Percentiles rank a stretch among this genome's conserved stretches.
These are phyloP conservation scores for Venturia asperata DNA, from an alignment of 2,329 filamentous ascomycete species.

Conservation along the genomic window DNA sequence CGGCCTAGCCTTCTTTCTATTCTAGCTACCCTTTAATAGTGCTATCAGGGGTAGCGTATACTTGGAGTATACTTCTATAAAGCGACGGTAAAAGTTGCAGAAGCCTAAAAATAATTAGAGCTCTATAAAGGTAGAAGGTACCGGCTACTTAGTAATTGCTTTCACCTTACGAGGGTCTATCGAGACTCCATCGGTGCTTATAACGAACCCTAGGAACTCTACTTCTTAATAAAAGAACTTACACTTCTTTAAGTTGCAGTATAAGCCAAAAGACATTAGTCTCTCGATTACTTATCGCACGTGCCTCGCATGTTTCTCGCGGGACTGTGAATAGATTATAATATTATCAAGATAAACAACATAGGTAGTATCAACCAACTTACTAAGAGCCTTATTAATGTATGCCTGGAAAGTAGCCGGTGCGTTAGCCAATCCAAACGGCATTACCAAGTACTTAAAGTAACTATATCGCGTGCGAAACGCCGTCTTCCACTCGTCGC, in stretches of 20 bases:
- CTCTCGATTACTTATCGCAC: slow-evolving; percentile 17
- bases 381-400: slow-evolving; percentile 25
- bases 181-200: too few relatives aligned
- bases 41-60: too few relatives aligned
- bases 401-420: slow-evolving; percentile 23
- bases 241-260: slow-evolving; percentile 25
- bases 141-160: slow-evolving; percentile 25
- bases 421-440: slow-evolving; percentile 23
- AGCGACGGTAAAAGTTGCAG: slow-evolving; percentile 30
- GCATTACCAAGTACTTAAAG: slow-evolving; percentile 31
- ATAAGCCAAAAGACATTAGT: slow-evolving; percentile 20
- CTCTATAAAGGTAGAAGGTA: slow-evolving; percentile 22
- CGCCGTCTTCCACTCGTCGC: too few relatives aligned
- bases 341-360: too few relatives aligned
- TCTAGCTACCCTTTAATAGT: too few relatives aligned
- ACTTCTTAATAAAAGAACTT: slow-evolving; percentile 27
- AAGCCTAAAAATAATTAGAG: slow-evolving; percentile 29
- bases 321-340: slow-evolving; percentile 23
- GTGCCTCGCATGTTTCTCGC: slow-evolving; percentile 14
- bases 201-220: slow-evolving; percentile 26
- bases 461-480: too few relatives aligned
- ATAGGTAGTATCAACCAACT: slow-evolving; percentile 24
- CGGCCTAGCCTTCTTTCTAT: too few relatives aligned
- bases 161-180: too few relatives aligned
- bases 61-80: too few relatives aligned